Evolutionary conservation across 257 asterid genomes (phyloP).

Genomic region (Nyctanthes arbortristis): DNA sequence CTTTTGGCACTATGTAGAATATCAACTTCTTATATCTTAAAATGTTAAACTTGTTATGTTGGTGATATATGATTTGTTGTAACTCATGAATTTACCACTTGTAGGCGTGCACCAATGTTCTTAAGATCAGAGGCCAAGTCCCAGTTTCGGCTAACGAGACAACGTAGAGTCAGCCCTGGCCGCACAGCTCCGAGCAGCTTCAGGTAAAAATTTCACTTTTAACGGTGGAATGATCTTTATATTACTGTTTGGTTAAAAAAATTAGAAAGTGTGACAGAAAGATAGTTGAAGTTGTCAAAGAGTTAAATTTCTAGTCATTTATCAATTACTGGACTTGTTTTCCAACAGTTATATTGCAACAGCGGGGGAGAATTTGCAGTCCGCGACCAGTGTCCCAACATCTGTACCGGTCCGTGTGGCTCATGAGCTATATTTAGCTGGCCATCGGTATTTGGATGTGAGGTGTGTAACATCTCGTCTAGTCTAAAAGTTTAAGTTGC

Average conservation of each 20-base stretch:
- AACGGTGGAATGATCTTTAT: neutral
- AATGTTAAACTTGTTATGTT: too few relatives aligned
- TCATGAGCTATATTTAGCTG: constrained; percentile 71
- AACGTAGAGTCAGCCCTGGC: constrained; percentile 26
- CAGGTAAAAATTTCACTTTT: constrained; percentile 25
- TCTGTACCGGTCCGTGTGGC: constrained; percentile 88
- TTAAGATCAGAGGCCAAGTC: constrained; percentile 29
- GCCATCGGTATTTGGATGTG: constrained; percentile 73
- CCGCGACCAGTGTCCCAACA: constrained; percentile 42
- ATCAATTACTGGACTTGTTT: neutral
- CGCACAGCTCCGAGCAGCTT: constrained; percentile 40
- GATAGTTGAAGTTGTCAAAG: neutral
- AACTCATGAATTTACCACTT: neutral
- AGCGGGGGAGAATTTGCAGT: constrained; percentile 38
- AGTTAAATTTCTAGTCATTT: neutral
- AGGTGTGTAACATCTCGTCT: constrained; percentile 34
- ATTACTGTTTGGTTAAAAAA: neutral
- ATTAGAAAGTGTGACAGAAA: neutral
- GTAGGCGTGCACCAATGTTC: constrained; percentile 25
- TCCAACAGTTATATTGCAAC: constrained; percentile 43
- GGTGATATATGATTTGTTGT: neutral
- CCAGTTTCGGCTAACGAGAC: constrained; percentile 35
- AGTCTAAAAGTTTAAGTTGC: neutral
- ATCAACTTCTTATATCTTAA: too few relatives aligned
- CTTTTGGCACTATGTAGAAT: too few relatives aligned